Percentiles rank a stretch among this genome's conserved stretches.
Conservation (phyloP, 805 yeast genomes). For the Wickerhamiella kurtzmanii region DNA sequence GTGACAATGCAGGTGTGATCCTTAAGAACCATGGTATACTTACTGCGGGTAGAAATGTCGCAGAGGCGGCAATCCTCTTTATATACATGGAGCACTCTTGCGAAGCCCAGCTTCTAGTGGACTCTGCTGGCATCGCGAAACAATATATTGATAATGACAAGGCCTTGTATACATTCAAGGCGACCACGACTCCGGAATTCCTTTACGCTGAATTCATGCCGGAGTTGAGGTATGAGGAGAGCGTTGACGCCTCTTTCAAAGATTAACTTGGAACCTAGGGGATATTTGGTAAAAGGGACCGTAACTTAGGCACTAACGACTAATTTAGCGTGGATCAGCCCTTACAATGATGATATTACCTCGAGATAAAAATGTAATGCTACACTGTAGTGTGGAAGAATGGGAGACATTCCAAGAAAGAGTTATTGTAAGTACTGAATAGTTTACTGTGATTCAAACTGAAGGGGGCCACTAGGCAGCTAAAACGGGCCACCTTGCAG, state of each 20-base stretch:
- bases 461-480: no score
- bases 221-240: slow-evolving; percentile 13
- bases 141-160: slow-evolving; percentile 43
- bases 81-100: slow-evolving; percentile 51
- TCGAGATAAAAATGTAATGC: no score
- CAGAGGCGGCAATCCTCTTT: slow-evolving; percentile 59
- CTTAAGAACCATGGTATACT: slow-evolving; percentile 61
- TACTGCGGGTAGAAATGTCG: slow-evolving; percentile 57
- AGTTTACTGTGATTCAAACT: no score
- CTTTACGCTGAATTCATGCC: slow-evolving; percentile 47
- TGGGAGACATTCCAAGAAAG: no score
- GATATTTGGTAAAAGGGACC: no score
- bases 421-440: no score
- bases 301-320: no score
- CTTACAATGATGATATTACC: no score
- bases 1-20: slow-evolving; percentile 41
- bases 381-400: no score
- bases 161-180: slow-evolving; percentile 51
- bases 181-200: slow-evolving; percentile 53
- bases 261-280: slow-evolving; percentile 21
- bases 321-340: no score
- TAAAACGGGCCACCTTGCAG: no score
- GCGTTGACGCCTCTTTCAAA: slow-evolving; percentile 9
- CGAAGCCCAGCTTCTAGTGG: slow-evolving; percentile 51
- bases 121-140: slow-evolving; percentile 36